These are phyloP conservation scores for Datura wrightii DNA, from an alignment of 257 asterid species.

Conservation along the genomic window DNA sequence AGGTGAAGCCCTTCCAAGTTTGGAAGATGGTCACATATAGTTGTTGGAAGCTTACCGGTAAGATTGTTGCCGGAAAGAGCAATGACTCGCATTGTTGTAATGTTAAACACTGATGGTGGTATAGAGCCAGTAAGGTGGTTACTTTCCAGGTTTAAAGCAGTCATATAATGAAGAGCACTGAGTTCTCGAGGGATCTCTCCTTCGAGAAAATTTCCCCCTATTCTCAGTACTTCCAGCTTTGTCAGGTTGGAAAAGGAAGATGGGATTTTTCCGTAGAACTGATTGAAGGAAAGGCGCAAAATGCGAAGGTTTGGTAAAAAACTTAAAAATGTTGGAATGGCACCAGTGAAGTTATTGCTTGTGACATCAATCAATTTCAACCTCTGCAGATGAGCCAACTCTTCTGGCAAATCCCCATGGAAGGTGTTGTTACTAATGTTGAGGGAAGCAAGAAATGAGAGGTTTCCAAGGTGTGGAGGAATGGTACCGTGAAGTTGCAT, in stretches of 20 bases:
- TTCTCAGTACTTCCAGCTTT: not conserved
- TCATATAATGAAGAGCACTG: conserved; percentile 27
- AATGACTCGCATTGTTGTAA: conserved; percentile 24
- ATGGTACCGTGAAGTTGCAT: conserved; percentile 14
- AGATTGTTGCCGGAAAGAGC: not conserved
- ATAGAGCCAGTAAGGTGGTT: conserved; percentile 39
- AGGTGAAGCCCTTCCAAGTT: conserved; percentile 6
- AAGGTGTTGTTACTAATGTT: not conserved
- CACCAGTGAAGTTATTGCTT: not conserved
- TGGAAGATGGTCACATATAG: conserved; percentile 33
- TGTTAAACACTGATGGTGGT: conserved; percentile 20
- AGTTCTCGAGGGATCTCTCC: conserved; percentile 37
- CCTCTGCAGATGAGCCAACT: not conserved
- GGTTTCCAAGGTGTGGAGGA: conserved; percentile 27
- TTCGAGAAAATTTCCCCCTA: not conserved
- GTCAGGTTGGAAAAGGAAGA: not conserved
- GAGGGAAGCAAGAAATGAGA: not conserved
- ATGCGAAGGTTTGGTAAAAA: not conserved
- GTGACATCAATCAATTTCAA: not conserved
- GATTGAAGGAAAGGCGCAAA: not conserved
- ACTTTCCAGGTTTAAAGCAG: not conserved
- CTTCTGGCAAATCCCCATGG: not conserved
- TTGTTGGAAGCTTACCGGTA: conserved; percentile 38
- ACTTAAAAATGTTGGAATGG: not conserved
- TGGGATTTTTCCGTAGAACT: not conserved